Evolutionary conservation across 2,329 filamentous ascomycete species (phyloP).

Genomic region (Aspergillus uvarum): DNA sequence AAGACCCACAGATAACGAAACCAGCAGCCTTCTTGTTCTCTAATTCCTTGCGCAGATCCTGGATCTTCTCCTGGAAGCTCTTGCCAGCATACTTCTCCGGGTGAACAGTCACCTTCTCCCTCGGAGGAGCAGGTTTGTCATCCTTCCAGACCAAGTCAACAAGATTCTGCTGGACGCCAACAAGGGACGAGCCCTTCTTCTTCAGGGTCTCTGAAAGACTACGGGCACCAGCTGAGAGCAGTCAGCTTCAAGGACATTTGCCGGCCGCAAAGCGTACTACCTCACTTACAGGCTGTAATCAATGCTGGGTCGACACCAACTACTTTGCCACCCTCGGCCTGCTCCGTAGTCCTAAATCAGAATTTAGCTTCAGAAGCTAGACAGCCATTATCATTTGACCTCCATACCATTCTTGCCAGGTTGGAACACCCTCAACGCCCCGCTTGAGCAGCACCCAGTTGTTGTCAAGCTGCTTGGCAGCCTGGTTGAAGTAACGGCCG

Average conservation of each 20-base stretch:
- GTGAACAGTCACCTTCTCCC: slow-evolving; percentile 72
- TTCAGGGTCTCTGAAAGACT: slow-evolving; percentile 86
- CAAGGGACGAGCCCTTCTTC: slow-evolving; percentile 73
- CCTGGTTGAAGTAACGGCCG: slow-evolving; percentile 97
- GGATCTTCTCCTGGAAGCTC: slow-evolving; percentile 75
- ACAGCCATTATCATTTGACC: neutral
- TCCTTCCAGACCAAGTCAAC: slow-evolving; percentile 87
- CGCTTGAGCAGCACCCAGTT: slow-evolving; percentile 95
- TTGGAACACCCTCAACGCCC: slow-evolving; percentile 88
- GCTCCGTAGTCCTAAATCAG: slow-evolving; percentile 63
- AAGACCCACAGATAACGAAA: slow-evolving; percentile 69
- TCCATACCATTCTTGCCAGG: slow-evolving; percentile 89
- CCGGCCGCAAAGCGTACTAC: neutral
- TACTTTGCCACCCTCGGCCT: slow-evolving; percentile 79
- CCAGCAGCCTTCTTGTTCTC: slow-evolving; percentile 85
- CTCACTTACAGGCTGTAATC: slow-evolving; percentile 63
- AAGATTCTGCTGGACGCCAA: slow-evolving; percentile 76
- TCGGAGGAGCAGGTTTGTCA: slow-evolving; percentile 70
- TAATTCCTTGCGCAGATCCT: slow-evolving; percentile 84
- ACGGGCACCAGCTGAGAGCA: slow-evolving; percentile 56
- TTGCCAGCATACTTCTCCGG: slow-evolving; percentile 76
- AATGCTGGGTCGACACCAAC: slow-evolving; percentile 90
- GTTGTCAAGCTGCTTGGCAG: slow-evolving; percentile 79
- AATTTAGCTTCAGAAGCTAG: slow-evolving; percentile 12
- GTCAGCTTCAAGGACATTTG: slow-evolving; percentile 11